Conservation (phyloP, 2,329 filamentous ascomycete species). For the Boeremia exigua region DNA sequence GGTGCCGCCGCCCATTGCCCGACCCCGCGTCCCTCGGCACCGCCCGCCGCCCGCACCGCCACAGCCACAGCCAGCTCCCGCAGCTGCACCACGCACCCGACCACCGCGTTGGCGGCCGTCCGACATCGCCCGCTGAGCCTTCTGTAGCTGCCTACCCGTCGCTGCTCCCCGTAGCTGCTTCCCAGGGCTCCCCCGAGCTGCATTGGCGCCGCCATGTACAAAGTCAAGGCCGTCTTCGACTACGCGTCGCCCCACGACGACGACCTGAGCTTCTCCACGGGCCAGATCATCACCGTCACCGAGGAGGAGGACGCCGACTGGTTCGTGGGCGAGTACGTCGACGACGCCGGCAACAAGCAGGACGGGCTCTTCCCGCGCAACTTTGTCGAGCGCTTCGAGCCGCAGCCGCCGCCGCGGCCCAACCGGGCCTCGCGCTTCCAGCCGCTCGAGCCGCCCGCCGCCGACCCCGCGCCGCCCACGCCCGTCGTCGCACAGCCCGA, state of each 20-base stretch:
- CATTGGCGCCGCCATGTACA: slow-evolving; percentile 63
- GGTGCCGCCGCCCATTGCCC: neutral
- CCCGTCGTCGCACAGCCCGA: slow-evolving; percentile 40
- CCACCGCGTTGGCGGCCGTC: no score
- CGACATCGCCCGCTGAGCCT: no score
- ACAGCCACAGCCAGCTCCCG: no score
- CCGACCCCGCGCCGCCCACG: slow-evolving; percentile 34
- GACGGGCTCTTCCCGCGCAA: slow-evolving; percentile 94
- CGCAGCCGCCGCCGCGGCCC: slow-evolving; percentile 85
- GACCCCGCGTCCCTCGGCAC: slow-evolving; percentile 8
- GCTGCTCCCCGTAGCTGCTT: no score
- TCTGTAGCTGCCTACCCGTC: no score
- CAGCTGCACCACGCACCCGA: no score
- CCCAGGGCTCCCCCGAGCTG: no score
- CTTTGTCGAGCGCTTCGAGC: slow-evolving; percentile 96
- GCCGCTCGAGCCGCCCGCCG: slow-evolving; percentile 42
- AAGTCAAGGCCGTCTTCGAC: slow-evolving; percentile 94
- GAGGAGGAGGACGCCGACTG: slow-evolving; percentile 93
- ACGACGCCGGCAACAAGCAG: slow-evolving; percentile 74
- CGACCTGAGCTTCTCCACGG: slow-evolving; percentile 83
- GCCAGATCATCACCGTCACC: slow-evolving; percentile 92
- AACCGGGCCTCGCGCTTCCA: slow-evolving; percentile 66
- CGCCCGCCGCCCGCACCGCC: no score
- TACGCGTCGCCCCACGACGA: slow-evolving; percentile 93
- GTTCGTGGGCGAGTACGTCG: slow-evolving; percentile 88